Evolutionary conservation across 148 eudicot species (phyloP).

Genomic region (Limonium bicolor): DNA sequence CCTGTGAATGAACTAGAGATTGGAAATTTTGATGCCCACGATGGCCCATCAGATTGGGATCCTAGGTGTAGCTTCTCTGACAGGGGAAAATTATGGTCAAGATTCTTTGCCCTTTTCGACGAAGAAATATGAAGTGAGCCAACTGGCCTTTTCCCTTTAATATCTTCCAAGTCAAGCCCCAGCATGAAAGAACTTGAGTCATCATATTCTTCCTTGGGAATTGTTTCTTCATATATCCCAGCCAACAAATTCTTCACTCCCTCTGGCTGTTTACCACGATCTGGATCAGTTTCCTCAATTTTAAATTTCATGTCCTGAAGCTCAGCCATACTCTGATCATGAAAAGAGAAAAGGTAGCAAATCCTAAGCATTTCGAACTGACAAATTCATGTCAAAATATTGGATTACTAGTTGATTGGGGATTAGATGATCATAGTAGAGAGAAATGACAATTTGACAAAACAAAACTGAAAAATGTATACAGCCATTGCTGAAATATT

Average conservation of each 20-base stretch:
- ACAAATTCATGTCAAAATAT: background rate
- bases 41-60: too few relatives aligned
- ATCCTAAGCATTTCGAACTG: too few relatives aligned
- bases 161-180: constrained; percentile 12
- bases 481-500: too few relatives aligned
- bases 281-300: constrained; percentile 31
- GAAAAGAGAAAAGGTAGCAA: too few relatives aligned
- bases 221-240: constrained; percentile 24
- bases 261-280: constrained; percentile 9
- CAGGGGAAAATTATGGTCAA: constrained; percentile 6
- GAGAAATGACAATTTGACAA: too few relatives aligned
- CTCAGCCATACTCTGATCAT: constrained; percentile 19
- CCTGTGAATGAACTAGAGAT: too few relatives aligned
- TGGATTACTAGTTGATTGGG: too few relatives aligned
- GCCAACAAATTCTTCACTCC: constrained; percentile 9
- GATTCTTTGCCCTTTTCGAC: constrained; percentile 18
- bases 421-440: too few relatives aligned
- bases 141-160: constrained; percentile 52
- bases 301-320: constrained; percentile 22
- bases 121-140: constrained; percentile 12
- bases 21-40: too few relatives aligned
- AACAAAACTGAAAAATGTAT: too few relatives aligned
- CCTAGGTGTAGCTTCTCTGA: too few relatives aligned
- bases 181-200: constrained; percentile 19
- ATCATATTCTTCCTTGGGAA: constrained; percentile 46